Percentiles rank a stretch among this genome's conserved stretches.
phyloP scores from a whole-genome alignment of 345 rosid genomes.

The Cardamine occulta region DNA sequence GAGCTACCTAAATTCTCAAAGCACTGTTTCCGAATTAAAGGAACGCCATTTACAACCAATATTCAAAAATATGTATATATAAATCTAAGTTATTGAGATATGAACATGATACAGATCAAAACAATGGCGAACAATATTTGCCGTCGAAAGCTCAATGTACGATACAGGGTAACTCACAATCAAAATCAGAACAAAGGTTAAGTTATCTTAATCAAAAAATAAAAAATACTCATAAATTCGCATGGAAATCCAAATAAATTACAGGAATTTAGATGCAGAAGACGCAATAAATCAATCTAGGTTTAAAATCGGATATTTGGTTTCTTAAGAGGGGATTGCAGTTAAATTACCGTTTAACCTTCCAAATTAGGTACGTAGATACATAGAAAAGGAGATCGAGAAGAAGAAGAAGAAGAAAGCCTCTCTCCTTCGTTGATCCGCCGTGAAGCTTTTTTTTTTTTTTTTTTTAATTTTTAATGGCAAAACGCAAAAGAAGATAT shows the following conservation, averaged over 20 bases:
- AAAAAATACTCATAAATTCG: too few species aligned
- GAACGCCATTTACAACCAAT: background rate
- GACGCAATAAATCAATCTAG: conserved; percentile 8
- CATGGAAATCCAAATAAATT: too few species aligned
- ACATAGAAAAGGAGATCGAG: conserved; percentile 22
- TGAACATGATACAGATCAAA: conserved; percentile 30
- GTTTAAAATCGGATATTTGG: background rate
- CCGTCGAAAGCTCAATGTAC: conserved; percentile 15
- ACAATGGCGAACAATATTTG: conserved; percentile 3
- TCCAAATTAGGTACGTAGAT: background rate
- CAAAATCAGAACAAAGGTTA: background rate
- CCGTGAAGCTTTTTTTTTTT: background rate
- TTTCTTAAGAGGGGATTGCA: background rate
- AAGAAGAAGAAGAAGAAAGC: conserved; percentile 10
- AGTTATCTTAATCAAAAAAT: too few species aligned
- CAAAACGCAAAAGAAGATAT: conserved; percentile 17
- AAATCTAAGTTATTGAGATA: conserved; percentile 2
- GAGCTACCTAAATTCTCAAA: conserved; percentile 25
- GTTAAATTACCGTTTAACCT: conserved; percentile 11
- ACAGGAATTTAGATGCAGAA: conserved; percentile 13
- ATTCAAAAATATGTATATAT: background rate
- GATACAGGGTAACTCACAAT: background rate
- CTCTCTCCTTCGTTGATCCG: conserved; percentile 32
- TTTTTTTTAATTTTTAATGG: conserved; percentile 1
- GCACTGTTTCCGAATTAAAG: background rate